Conservation (phyloP, 768 basidiomycete species). For the Kwoniella mangroviensis region DNA sequence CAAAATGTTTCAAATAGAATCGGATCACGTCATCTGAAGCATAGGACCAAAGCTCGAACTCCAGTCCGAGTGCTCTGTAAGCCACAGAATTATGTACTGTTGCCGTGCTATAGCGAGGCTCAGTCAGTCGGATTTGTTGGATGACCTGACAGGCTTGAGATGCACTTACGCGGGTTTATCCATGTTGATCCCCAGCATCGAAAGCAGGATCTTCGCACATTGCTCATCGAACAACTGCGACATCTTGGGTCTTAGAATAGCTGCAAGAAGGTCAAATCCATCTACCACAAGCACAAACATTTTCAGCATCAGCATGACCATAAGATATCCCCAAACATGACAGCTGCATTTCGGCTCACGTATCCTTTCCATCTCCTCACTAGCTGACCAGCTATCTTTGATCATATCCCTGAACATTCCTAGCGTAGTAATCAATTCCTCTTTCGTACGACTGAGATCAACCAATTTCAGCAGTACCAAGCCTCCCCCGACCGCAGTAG, state of each 20-base stretch:
- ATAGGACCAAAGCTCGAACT: conserved; percentile 86
- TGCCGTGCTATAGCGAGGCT: conserved; percentile 66
- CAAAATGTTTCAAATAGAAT: conserved; percentile 79
- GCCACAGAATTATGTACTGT: conserved; percentile 80
- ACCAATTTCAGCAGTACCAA: conserved; percentile 74
- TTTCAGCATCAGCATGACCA: conserved; percentile 10
- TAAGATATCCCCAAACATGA: no score
- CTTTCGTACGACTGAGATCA: conserved; percentile 75
- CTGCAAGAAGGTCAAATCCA: conserved; percentile 84
- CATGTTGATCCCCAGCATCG: conserved; percentile 84
- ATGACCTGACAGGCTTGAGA: background rate
- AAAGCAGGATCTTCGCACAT: conserved; percentile 79
- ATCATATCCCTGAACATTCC: conserved; percentile 76
- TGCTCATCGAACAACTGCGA: conserved; percentile 75
- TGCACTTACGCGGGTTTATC: conserved; percentile 72
- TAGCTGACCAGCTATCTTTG: conserved; percentile 86
- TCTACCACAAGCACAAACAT: conserved; percentile 61
- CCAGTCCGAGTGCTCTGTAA: conserved; percentile 80
- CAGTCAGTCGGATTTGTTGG: background rate
- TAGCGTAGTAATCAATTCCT: conserved; percentile 75
- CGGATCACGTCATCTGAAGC: conserved; percentile 74
- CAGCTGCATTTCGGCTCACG: conserved; percentile 63
- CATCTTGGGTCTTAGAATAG: conserved; percentile 71
- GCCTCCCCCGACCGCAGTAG: conserved; percentile 84
- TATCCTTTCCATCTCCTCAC: conserved; percentile 89